phyloP scores from a whole-genome alignment of 257 asterid genomes.

The Ehretia macrophylla region DNA sequence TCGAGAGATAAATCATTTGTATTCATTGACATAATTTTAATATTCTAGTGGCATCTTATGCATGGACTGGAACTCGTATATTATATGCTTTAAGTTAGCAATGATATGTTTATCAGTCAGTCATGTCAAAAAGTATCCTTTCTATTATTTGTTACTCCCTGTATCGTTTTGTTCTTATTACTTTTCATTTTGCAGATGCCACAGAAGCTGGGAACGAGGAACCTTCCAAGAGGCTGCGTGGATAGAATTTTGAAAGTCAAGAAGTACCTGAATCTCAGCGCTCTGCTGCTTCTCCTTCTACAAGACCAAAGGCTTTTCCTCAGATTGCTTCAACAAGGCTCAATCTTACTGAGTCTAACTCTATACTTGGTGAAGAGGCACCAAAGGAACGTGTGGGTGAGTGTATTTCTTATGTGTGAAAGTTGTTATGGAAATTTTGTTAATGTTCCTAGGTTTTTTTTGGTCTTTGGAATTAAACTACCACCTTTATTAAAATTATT shows the following conservation, averaged over 20 bases:
- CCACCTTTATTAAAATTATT: background rate
- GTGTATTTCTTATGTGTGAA: slow-evolving; percentile 2
- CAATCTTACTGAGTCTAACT: slow-evolving; percentile 3
- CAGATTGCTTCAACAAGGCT: slow-evolving; percentile 9
- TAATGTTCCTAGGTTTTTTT: background rate
- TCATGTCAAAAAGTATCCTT: background rate
- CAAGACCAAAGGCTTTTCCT: background rate
- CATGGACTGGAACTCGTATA: no score
- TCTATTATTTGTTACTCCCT: background rate
- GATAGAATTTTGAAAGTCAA: slow-evolving; percentile 26
- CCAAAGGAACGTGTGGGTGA: slow-evolving; percentile 31
- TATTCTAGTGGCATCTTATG: no score
- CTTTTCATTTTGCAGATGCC: slow-evolving; percentile 18
- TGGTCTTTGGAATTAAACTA: background rate
- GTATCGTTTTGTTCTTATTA: background rate
- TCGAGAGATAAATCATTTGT: no score
- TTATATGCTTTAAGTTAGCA: background rate
- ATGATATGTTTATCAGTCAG: background rate
- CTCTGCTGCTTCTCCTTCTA: slow-evolving; percentile 10
- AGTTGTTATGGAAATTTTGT: background rate
- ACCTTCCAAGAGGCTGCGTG: slow-evolving; percentile 34
- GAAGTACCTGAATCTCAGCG: slow-evolving; percentile 19
- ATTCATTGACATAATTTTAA: no score
- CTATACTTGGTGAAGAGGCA: slow-evolving; percentile 12
- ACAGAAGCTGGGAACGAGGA: slow-evolving; percentile 21